A percentile compares a stretch with the other conserved stretches of the same genome.
Conservation (phyloP, 2,329 filamentous ascomycete genomes). For the Monilinia fructigena region DNA sequence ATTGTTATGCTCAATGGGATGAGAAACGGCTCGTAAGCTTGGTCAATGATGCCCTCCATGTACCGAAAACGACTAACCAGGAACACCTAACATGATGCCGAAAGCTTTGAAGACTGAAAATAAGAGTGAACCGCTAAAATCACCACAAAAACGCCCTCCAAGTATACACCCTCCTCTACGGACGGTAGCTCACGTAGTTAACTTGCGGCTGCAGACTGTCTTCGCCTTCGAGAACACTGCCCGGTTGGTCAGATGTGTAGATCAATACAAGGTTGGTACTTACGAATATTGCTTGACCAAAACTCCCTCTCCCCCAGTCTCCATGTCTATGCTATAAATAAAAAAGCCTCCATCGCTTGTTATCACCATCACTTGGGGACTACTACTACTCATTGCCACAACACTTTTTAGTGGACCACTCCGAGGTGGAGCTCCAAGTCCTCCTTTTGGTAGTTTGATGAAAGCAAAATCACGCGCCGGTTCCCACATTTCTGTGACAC, state of each 20-base stretch:
- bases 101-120: not conserved
- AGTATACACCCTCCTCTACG: constrained; percentile 19
- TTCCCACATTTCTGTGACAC: constrained; percentile 98
- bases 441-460: constrained; percentile 79
- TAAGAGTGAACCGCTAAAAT: constrained; percentile 8
- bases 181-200: constrained; percentile 32
- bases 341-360: constrained; percentile 95
- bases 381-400: constrained; percentile 95
- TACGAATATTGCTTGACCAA: constrained; percentile 91
- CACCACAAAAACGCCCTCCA: constrained; percentile 17
- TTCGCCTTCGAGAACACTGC: constrained; percentile 39
- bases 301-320: constrained; percentile 88
- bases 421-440: constrained; percentile 38
- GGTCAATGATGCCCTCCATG: constrained; percentile 14
- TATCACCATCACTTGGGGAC: constrained; percentile 95
- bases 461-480: constrained; percentile 92
- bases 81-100: constrained; percentile 22
- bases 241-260: not conserved
- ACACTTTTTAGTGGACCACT: constrained; percentile 74
- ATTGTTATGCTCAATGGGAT: constrained; percentile 8
- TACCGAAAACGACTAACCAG: constrained; percentile 17
- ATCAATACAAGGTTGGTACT: constrained; percentile 44
- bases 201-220: constrained; percentile 39
- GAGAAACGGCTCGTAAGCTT: constrained; percentile 22
- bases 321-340: constrained; percentile 92